Conservation (phyloP, 805 yeast genomes). For the Hanseniaspora clermontiae region DNA sequence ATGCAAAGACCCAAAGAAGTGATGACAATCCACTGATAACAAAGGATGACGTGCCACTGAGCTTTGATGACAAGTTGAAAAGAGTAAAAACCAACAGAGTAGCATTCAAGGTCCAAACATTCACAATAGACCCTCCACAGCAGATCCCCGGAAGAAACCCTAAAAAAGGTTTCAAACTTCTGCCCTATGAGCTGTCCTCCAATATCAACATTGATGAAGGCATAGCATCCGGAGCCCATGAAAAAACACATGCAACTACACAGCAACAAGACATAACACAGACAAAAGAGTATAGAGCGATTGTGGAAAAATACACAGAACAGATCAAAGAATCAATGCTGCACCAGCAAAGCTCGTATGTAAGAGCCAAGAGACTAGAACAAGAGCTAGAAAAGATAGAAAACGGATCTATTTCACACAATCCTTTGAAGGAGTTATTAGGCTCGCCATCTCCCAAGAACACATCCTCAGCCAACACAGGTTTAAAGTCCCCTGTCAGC, state of each 20-base stretch:
- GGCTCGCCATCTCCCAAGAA: not conserved
- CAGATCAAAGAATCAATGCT: conserved; percentile 50
- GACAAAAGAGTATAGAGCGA: conserved; percentile 38
- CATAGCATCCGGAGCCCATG: conserved; percentile 38
- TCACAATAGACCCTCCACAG: conserved; percentile 77
- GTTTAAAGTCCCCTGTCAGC: conserved; percentile 3
- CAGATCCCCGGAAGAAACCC: conserved; percentile 85
- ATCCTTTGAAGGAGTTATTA: not conserved
- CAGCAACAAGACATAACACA: conserved; percentile 27
- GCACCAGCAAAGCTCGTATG: conserved; percentile 67
- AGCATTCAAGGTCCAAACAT: conserved; percentile 61
- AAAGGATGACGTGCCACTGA: not conserved
- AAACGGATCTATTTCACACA: conserved; percentile 22
- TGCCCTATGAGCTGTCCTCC: conserved; percentile 52
- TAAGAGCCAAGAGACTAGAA: conserved; percentile 57
- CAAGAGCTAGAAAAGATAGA: conserved; percentile 34
- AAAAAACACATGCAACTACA: conserved; percentile 18
- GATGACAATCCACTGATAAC: no score
- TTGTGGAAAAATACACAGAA: conserved; percentile 45
- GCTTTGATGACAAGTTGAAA: conserved; percentile 10
- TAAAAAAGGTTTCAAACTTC: conserved; percentile 59
- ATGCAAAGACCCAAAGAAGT: not conserved
- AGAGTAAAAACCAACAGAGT: conserved; percentile 39
- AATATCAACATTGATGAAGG: conserved; percentile 59
- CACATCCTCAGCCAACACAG: not conserved